phyloP scores from a whole-genome alignment of 1,139 yeast genomes.

The Pichia inconspicua region DNA sequence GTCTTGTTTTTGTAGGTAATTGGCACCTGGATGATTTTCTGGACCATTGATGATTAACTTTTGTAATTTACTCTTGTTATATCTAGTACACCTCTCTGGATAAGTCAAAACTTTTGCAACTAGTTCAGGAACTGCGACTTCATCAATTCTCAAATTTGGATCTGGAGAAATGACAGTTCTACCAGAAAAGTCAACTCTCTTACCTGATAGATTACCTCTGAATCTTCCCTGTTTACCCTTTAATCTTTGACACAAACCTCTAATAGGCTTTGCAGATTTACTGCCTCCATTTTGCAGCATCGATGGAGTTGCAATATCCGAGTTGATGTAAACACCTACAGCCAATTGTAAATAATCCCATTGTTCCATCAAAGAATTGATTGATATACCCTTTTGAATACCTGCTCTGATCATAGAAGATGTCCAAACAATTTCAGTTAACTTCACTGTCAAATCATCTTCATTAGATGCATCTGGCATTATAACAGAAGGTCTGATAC shows the following conservation, averaged over 20 bases:
- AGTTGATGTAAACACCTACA: constrained; percentile 94
- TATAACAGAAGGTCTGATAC: constrained; percentile 93
- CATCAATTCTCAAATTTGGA: constrained; percentile 89
- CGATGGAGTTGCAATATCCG: constrained; percentile 87
- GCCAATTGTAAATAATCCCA: constrained; percentile 97
- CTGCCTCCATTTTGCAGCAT: constrained; percentile 58
- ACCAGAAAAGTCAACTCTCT: constrained; percentile 97
- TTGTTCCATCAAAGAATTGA: constrained; percentile 91
- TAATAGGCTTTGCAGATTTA: constrained; percentile 67
- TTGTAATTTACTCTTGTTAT: constrained; percentile 74
- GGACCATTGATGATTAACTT: constrained; percentile 78
- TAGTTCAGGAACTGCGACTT: constrained; percentile 96
- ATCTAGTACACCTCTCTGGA: constrained; percentile 90
- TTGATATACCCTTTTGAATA: constrained; percentile 86
- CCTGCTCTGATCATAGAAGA: constrained; percentile 90
- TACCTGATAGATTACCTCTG: constrained; percentile 96
- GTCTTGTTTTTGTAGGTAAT: constrained; percentile 73
- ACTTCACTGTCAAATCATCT: constrained; percentile 92
- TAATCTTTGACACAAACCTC: constrained; percentile 94
- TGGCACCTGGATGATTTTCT: constrained; percentile 90
- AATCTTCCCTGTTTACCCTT: constrained; percentile 99
- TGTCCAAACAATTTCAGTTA: constrained; percentile 96
- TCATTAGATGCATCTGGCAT: constrained; percentile 95
- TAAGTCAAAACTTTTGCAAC: constrained; percentile 94
- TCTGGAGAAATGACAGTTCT: constrained; percentile 99